Percentiles rank a stretch among this genome's conserved stretches.
phyloP scores from a whole-genome alignment of 345 rosid species.

The Lepidium didymum region DNA sequence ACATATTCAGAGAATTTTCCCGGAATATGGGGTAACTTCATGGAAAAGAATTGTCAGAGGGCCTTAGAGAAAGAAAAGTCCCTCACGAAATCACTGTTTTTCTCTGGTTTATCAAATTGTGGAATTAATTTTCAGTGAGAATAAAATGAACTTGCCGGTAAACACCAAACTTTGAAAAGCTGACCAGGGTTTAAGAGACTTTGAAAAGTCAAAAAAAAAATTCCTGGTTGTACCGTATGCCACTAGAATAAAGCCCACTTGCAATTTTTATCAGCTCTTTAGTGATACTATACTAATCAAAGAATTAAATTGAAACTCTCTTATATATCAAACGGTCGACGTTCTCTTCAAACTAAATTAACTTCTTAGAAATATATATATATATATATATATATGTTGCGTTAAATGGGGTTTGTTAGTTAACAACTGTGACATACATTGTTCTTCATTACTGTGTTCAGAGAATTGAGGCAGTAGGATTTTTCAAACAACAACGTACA shows the following conservation, averaged over 20 bases:
- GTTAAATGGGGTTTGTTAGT: not conserved
- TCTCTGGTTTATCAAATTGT: not conserved
- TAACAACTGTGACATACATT: not conserved
- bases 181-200: not conserved
- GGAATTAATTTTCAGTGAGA: not conserved
- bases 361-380: too few species aligned
- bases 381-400: too few species aligned
- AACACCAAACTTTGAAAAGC: not conserved
- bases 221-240: too few species aligned
- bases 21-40: not conserved
- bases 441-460: too few species aligned
- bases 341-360: not conserved
- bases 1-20: not conserved
- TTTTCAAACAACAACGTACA: not conserved
- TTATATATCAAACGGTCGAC: not conserved
- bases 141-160: not conserved
- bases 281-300: not conserved
- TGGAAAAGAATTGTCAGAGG: not conserved
- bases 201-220: not conserved
- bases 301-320: not conserved
- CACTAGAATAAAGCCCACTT: too few species aligned
- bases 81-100: too few species aligned
- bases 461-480: not conserved
- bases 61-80: not conserved
- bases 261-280: not conserved